These are phyloP conservation scores for Ceratobasidium sp. DNA, from an alignment of 1,284 basidiomycete genomes.

Conservation along the genomic window DNA sequence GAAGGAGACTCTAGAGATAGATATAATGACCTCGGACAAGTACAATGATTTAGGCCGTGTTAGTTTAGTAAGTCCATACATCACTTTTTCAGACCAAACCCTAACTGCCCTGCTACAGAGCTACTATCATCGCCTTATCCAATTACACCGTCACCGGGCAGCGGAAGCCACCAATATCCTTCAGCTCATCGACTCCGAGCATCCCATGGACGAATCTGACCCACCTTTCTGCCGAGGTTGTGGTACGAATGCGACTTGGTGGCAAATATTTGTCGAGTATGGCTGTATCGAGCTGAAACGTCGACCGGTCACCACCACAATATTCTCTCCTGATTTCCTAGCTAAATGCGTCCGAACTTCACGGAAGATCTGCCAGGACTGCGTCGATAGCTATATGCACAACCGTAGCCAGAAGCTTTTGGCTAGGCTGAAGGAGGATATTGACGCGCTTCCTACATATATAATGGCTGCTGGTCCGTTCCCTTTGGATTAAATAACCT, in stretches of 20 bases:
- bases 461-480: conserved; percentile 26
- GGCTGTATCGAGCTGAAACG: conserved; percentile 32
- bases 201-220: conserved; percentile 41
- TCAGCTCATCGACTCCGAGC: conserved; percentile 20
- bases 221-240: conserved; percentile 40
- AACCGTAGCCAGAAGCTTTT: conserved; percentile 41
- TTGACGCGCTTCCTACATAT: conserved; percentile 46
- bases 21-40: conserved; percentile 44
- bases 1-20: conserved; percentile 42
- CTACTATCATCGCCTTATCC: conserved; percentile 43
- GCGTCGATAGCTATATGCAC: conserved; percentile 40
- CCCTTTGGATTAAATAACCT: not conserved
- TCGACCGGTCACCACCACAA: conserved; percentile 29
- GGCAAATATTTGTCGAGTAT: conserved; percentile 45
- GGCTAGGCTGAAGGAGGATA: conserved; percentile 44
- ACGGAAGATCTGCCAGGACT: conserved; percentile 30
- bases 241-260: conserved; percentile 46
- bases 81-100: not conserved
- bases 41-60: conserved; percentile 40
- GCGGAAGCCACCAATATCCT: conserved; percentile 35
- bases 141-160: conserved; percentile 42
- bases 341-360: conserved; percentile 45
- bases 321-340: conserved; percentile 47
- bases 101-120: conserved; percentile 10
- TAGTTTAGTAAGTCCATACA: conserved; percentile 27